Evolutionary conservation across 2,329 filamentous ascomycete genomes (phyloP), one percentile per base, ranked within the genome.

Genomic region (Stromatinia cepivora): DNA sequence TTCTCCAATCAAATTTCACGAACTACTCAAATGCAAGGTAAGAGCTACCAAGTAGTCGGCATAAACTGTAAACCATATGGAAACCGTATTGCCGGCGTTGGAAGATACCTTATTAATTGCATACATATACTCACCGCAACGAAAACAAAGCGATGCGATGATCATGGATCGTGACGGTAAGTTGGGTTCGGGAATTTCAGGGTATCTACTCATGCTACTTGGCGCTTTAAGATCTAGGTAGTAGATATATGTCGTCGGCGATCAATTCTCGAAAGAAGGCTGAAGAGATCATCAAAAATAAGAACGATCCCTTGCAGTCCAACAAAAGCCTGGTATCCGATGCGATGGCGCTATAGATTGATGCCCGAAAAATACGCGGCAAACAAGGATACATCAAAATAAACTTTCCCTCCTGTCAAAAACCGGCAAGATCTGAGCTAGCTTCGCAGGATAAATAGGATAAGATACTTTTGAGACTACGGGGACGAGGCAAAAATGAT

Each of bases 261-360:
- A 57, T 42, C 36, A 39, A 36, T 13, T 39, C 4, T 39, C 56
- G 20, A 58, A n/a, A 25, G 22, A 17, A 42, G n/a, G 36, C 34
- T n/a, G 56, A 28, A 17, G 22, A 25, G 46, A 10, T 39, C 7
- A 25, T 58, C 20, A 58, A 42, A 15, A 58, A 45, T 28, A 45
- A 59, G 42, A 45, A 25, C 11, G 17, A 59, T 59, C 57, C 25
- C 57, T 59, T 59, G 57, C 57, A 59, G n/a, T 7, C 31, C 54
- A 58, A 39, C 11, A 36, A 39, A 58, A 42, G 9, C 22, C 36
- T 22, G 36, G 56, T 58, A 58, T 58, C 22, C 34, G 56, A 58
- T 58, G 36, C 56, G 15, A 58, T 34, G 56, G 34, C 56, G 42
- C 34, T 34, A 57, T 56, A n/a, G 31, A 39, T 34, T 59, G 57